These are phyloP conservation scores for Aspergillus japonicus DNA, from an alignment of 2,329 filamentous ascomycete genomes.

Conservation along the genomic window DNA sequence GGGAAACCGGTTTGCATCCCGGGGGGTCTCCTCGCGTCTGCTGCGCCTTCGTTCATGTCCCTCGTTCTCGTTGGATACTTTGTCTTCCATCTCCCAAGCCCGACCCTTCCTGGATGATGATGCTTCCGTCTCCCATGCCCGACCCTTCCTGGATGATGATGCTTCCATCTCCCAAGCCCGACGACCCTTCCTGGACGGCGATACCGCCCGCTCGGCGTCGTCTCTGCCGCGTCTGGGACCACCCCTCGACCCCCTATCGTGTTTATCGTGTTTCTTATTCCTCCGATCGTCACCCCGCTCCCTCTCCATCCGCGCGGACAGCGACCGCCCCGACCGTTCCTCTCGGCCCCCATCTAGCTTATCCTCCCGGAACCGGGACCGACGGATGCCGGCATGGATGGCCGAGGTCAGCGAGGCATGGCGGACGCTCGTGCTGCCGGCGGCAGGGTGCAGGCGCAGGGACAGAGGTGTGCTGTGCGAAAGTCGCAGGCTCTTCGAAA, in stretches of 20 bases:
- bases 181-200: too few relatives aligned
- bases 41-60: too few relatives aligned
- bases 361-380: constrained; percentile 28
- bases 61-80: too few relatives aligned
- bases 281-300: neutral
- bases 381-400: constrained; percentile 66
- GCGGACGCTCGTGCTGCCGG: constrained; percentile 18
- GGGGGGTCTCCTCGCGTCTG: too few relatives aligned
- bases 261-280: neutral
- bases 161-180: too few relatives aligned
- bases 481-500: constrained; percentile 16
- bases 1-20: too few relatives aligned
- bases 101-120: too few relatives aligned
- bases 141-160: too few relatives aligned
- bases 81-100: too few relatives aligned
- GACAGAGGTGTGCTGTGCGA: constrained; percentile 5
- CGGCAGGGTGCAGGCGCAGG: constrained; percentile 25
- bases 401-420: constrained; percentile 64
- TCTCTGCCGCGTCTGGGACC: constrained; percentile 7
- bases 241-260: constrained; percentile 17
- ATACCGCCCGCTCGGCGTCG: too few relatives aligned
- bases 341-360: neutral
- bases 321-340: neutral
- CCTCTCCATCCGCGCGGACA: neutral
- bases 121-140: too few relatives aligned